Base-by-base conservation (phyloP, 306 rosid species). In the Vigna radiata region DNA sequence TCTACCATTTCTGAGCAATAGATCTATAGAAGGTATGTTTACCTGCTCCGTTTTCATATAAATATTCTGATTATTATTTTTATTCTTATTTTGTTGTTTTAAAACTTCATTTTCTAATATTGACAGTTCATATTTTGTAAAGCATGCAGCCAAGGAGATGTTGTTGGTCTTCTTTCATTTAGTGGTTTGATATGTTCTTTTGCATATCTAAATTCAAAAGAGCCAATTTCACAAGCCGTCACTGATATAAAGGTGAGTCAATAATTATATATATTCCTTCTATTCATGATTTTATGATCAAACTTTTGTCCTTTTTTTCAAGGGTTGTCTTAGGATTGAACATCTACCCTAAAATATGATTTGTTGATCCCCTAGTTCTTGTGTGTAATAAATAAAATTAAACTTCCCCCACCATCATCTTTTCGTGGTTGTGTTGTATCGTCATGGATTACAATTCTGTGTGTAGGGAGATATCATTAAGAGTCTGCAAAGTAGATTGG, bases 401-500 rank as follows among this genome's bases (percentile, higher is more conserved):
- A 36, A 49, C 33, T 63, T 72, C 64, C 67, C 70, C 43, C 54
- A 49, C 73, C 58, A 44, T 46, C 15, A 7, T 16, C 75, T 37
- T 68, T 44, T 66, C 65, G 25, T 44, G 54, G 48, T 73, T 29
- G 70, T 80, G 55, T 60, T 19, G 18, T 78, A 52, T 64, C 9
- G 13, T 69, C 44, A 23, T 64, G 71, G 67, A 65, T 56, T 78
- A 36, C 39, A 41, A 74, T 77, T 61, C 19, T 76, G 68, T 78
- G 77, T 68, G 46, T 55, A 92, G 97, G 95, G 88, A 85, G 97
- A 95, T 86, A 95, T 95, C 84, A 87, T 87, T 77, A 83, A 10
- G 15, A 95, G 97, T 87, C 83, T 95, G 82, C 93, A 75, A 53
- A 90, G 98, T 88, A 90, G 98, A 87, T 81, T 95, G 80, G 98